phyloP scores from a whole-genome alignment of 768 basidiomycete species.

The Tremella mesenterica region DNA sequence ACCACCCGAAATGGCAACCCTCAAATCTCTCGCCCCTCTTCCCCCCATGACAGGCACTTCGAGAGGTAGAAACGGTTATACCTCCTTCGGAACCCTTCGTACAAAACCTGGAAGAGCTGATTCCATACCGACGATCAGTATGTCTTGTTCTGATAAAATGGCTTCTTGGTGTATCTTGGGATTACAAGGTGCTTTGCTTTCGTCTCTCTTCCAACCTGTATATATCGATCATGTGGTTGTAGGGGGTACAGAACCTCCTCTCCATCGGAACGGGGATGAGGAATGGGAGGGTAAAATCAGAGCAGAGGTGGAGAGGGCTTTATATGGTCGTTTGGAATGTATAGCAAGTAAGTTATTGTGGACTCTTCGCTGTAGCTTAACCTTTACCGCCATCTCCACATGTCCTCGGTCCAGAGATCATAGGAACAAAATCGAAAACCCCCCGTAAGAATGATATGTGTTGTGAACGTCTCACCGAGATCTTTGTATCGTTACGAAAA shows the following conservation, averaged over 20 bases:
- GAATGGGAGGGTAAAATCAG: slow-evolving; percentile 45
- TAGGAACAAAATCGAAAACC: not conserved
- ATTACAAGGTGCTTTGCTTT: slow-evolving; percentile 71
- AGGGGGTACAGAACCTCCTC: slow-evolving; percentile 57
- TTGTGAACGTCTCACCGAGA: not conserved
- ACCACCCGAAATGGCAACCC: slow-evolving; percentile 59
- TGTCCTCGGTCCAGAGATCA: slow-evolving; percentile 2
- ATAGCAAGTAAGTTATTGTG: slow-evolving; percentile 17
- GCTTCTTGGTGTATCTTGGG: slow-evolving; percentile 77
- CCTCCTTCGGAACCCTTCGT: slow-evolving; percentile 64
- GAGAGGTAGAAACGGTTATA: slow-evolving; percentile 72
- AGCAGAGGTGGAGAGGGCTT: slow-evolving; percentile 62
- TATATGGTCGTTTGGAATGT: slow-evolving; percentile 53
- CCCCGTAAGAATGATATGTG: not conserved
- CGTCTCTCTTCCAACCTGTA: slow-evolving; percentile 53
- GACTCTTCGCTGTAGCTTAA: slow-evolving; percentile 8
- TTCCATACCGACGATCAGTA: slow-evolving; percentile 67
- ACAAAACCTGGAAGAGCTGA: slow-evolving; percentile 93
- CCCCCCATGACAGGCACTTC: not conserved
- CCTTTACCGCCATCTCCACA: slow-evolving; percentile 50
- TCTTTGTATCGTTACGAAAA: not conserved
- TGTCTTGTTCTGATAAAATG: slow-evolving; percentile 95
- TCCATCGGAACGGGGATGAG: slow-evolving; percentile 2
- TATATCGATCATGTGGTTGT: slow-evolving; percentile 62
- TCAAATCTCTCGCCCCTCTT: slow-evolving; percentile 9